Evolutionary conservation across 805 yeast species (phyloP), one percentile per base, ranked within the genome.

Genomic region (Saturnispora ahearnii): DNA sequence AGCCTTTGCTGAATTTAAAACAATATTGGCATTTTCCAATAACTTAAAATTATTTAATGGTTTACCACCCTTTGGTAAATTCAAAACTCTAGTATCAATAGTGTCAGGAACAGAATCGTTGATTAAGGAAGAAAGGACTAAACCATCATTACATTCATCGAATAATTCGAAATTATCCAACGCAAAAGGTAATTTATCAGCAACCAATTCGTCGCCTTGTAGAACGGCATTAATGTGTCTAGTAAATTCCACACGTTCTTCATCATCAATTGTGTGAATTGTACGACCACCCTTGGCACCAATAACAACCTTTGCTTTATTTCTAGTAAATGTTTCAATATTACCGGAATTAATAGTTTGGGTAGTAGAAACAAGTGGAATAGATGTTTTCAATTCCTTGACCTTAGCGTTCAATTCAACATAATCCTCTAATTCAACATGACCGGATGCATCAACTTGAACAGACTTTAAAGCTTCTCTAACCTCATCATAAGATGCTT

Each of bases 101-200:
- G 99, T 93, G 69, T 93, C 96, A 8, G 98, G 96, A 32, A 93
- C 99, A 31, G 97, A 88, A 69, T 93, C 99, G 66, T 93, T 93
- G 66, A 93, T 89, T 64, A 93, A 81, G 67, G 88, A 87, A 21
- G 98, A 89, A 51, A 93, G 73, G 28, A 93, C 89, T 60, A 93
- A 73, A 57, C 99, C 98, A 67, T 93, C 99, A 57, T 88, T 79
- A 70, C 96, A 88, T 69, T 93, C 98, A 67, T 93, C 99, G 62
- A 93, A 93, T 51, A 93, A 76, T 71, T 93, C 98, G 73, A 93
- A 93, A 47, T 88, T 83, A 55, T 93, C 96, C 9, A 95, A 81
- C 57, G 96, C 95, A 61, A 93, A 82, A 13, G 99, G 99, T 55
- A 93, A 70, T 57, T 96, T 73, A 52, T 75, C 71, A 26, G 96